Evolutionary conservation across 768 basidiomycete genomes (phyloP), one percentile per base, ranked within the genome.

Genomic region (Hemileccinum rubropunctum): DNA sequence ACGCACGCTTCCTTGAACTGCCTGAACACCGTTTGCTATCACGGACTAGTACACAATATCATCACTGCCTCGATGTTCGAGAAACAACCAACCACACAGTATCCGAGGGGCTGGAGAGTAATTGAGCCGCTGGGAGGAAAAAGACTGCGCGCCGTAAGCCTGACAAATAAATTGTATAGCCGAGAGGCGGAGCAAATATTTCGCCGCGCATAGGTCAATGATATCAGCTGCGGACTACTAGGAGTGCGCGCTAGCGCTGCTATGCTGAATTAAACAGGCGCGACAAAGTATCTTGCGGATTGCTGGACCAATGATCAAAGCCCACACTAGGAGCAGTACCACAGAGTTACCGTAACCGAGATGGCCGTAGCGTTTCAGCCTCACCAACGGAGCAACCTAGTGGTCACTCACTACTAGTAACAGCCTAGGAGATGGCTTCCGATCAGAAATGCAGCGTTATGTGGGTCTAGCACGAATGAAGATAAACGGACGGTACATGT

Each of bases 361-460:
- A 30, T 30, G 28, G 28, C 28, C 7, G 28, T 30, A 9, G 8
- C 28, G 28, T 12, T 30, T 14, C 20, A 33, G 6, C 7, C 10
- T 18, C 23, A 27, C 35, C n/a, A 13, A 28, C 17, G 35, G 35
- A 3, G 17, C n/a, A 11, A 37, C 20, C 14, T 15, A 15, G 17
- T 37, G n/a, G n/a, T n/a, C n/a, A n/a, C 28, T 33, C 20, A 15
- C 28, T 17, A n/a, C n/a, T n/a, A n/a, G n/a, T n/a, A 12, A 3
- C 4, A 15, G 14, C 15, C 35, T n/a, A 36, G 15, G 14, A 17
- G 5, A 46, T 38, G 18, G 13, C 12, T 30, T 15, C 14, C 3
- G n/a, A 51, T 55, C 52, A 55, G 42, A 56, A 46, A 21, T 9
- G 14, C 20, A 27, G 17, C 41, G 9, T n/a, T 35, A n/a, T 6